These are phyloP conservation scores for Teratosphaeria destructans DNA, from an alignment of 2,329 filamentous ascomycete species.

Conservation along the genomic window DNA sequence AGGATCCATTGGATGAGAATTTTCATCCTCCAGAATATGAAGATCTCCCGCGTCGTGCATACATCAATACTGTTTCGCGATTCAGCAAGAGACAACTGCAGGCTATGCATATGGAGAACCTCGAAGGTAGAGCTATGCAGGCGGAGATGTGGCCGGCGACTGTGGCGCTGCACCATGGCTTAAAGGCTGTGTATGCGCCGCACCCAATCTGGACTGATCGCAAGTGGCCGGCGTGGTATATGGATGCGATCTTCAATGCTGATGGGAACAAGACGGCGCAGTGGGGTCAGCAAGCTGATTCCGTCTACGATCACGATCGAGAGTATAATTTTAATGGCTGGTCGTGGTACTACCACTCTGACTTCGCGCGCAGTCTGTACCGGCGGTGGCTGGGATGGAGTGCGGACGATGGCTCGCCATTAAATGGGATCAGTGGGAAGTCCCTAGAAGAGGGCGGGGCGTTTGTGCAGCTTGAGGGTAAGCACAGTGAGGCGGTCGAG, in stretches of 20 bases:
- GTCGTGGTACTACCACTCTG: conserved; percentile 85
- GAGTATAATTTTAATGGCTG: conserved; percentile 83
- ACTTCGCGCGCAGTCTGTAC: conserved; percentile 74
- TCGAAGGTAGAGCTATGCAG: conserved; percentile 81
- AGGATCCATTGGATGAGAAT: conserved; percentile 40
- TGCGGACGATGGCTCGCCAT: neutral
- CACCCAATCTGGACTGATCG: conserved; percentile 84
- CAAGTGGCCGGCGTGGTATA: conserved; percentile 69
- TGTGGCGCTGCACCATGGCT: conserved; percentile 77
- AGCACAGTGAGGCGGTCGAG: conserved; percentile 41
- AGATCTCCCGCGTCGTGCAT: conserved; percentile 58
- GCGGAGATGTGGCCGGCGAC: conserved; percentile 95
- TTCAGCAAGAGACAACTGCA: conserved; percentile 70
- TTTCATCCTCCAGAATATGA: conserved; percentile 41
- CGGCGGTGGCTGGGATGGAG: conserved; percentile 72
- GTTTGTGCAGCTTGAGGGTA: conserved; percentile 24
- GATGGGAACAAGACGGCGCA: conserved; percentile 45
- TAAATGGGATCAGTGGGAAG: conserved; percentile 37
- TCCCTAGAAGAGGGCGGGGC: conserved; percentile 35
- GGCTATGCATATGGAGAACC: conserved; percentile 85
- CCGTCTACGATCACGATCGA: conserved; percentile 47
- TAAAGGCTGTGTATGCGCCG: conserved; percentile 84
- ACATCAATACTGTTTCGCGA: conserved; percentile 79
- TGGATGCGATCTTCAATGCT: conserved; percentile 69
- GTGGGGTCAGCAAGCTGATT: conserved; percentile 34